These are phyloP conservation scores for Persicaria maculosa DNA, from an alignment of 148 eudicot species.

Conservation along the genomic window DNA sequence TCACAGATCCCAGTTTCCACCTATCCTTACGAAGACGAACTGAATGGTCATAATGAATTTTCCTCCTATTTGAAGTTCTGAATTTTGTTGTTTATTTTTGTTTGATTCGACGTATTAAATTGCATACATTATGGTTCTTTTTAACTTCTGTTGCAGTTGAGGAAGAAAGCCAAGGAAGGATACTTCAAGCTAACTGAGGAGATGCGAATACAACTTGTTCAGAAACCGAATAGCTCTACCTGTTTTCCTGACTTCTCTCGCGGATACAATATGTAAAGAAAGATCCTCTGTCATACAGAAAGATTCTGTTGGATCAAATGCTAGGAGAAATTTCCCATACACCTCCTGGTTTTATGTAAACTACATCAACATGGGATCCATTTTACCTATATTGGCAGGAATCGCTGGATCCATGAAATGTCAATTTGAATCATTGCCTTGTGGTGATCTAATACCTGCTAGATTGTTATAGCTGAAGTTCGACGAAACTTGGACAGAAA, in stretches of 20 bases:
- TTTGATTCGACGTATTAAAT: neutral
- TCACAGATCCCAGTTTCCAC: conserved; percentile 40
- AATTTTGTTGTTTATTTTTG: neutral
- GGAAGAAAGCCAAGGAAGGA: conserved; percentile 58
- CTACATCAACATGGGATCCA: neutral
- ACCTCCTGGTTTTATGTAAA: conserved; percentile 8
- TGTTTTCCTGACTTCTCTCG: neutral
- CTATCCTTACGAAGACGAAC: conserved; percentile 39
- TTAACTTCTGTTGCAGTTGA: conserved; percentile 33
- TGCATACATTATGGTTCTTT: neutral
- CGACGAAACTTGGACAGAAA: neutral
- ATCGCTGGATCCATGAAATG: neutral
- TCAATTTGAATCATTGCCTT: neutral
- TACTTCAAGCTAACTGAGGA: conserved; percentile 59
- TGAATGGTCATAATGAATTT: neutral
- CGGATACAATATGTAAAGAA: neutral
- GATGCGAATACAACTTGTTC: neutral
- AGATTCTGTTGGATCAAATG: neutral
- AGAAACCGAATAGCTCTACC: neutral
- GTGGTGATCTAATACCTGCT: neutral
- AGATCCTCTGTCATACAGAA: neutral
- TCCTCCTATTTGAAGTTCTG: neutral
- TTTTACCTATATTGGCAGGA: neutral
- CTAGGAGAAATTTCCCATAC: neutral
- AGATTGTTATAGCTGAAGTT: neutral